Base-by-base conservation (phyloP, 805 yeast genomes). In the Myxozyma nipponensis region DNA sequence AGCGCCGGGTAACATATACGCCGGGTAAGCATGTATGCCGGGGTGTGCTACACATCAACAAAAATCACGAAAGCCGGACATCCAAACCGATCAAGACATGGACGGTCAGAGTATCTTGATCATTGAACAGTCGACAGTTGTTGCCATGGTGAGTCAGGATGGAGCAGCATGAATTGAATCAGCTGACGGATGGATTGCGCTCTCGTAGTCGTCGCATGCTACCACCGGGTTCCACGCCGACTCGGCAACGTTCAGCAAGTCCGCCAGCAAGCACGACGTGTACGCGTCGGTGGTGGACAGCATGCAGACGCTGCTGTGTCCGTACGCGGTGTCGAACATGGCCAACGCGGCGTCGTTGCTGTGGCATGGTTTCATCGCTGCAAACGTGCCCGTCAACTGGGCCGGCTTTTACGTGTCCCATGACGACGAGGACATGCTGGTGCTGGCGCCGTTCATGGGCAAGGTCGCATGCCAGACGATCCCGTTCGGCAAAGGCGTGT, bases 361-460 rank as follows among this genome's bases (percentile, higher is more conserved):
- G 44, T 91, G 96, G 96, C 83, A 88, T 62, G 90, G 86, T 9
- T 91, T 87, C 67, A 83, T 77, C 49, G 76, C 87, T 0, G 64
- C 86, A 22, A 58, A 58, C 2, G 44, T 45, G 39, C 63, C 72
- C 9, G 86, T 90, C 9, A 91, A 91, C 66, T 91, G 98, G 98
- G 80, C 95, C 0, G 98, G 98, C 0, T 89, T 93, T 66, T 91
- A 91, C 62, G 78, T 86, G 1, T 58, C 73, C 17, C 22, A 24
- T 17, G 28, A 6, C 25, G 65, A 62, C 23, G 42, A 59, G 0
- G 42, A 65, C 1, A 80, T 76, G 61, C 71, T 93, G 45, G 74
- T 86, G 21, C 71, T 91, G 35, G 98, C 95, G 0, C 98, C 98
- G 13, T 91, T 91, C 67, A 95, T 87, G 67, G 98, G 98, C 3